Conservation (phyloP, 2,329 filamentous ascomycete species). For the Talaromyces piceae region DNA sequence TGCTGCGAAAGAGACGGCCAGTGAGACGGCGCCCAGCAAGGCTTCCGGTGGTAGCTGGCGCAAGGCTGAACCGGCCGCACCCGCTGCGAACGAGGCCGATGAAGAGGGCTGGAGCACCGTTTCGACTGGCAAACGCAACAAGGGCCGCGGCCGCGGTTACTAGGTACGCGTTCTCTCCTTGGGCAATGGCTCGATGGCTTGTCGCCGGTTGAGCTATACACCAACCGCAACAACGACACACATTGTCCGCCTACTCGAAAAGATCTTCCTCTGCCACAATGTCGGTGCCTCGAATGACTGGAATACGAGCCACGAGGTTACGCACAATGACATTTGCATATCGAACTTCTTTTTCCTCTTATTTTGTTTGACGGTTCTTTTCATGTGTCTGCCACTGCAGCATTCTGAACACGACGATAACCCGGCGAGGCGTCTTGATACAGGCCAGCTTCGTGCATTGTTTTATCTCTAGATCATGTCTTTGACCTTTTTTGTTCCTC, state of each 20-base stretch:
- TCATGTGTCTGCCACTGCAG: slow-evolving; percentile 4
- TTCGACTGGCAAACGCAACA: slow-evolving; percentile 36
- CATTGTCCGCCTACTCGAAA: slow-evolving; percentile 3
- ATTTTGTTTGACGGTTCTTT: slow-evolving; percentile 1
- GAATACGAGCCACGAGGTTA: slow-evolving; percentile 13
- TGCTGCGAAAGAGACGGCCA: slow-evolving; percentile 49
- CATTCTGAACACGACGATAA: slow-evolving; percentile 4
- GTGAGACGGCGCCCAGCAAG: slow-evolving; percentile 35
- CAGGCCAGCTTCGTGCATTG: slow-evolving; percentile 9
- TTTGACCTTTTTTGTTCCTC: slow-evolving; percentile 1
- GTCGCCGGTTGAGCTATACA: slow-evolving; percentile 5
- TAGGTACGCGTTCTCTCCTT: slow-evolving; percentile 3
- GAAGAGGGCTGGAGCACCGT: slow-evolving; percentile 45
- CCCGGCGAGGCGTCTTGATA: background rate
- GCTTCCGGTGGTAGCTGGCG: slow-evolving; percentile 36
- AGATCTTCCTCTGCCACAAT: background rate
- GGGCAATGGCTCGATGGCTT: background rate
- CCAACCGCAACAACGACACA: background rate
- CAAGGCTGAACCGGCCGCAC: slow-evolving; percentile 23
- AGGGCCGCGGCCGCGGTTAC: slow-evolving; percentile 35
- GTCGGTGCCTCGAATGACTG: slow-evolving; percentile 6
- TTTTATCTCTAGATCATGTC: slow-evolving; percentile 9
- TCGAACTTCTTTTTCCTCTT: slow-evolving; percentile 7
- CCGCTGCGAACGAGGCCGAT: slow-evolving; percentile 27
- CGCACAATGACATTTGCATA: slow-evolving; percentile 12